phyloP scores from a whole-genome alignment of 225 moss, liverwort and hornwort species.

The Polytrichum formosum region DNA sequence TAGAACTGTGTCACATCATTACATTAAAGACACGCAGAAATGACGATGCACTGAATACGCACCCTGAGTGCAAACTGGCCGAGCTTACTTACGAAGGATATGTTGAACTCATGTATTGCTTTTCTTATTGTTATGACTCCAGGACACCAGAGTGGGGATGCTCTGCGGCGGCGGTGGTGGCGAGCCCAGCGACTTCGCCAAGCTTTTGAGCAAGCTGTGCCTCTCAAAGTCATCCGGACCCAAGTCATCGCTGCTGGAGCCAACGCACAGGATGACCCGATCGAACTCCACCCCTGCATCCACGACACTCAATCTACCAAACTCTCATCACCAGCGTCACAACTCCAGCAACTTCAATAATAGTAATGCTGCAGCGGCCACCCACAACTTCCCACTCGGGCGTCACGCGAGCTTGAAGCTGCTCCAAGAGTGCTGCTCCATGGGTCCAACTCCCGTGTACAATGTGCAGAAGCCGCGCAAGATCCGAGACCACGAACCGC shows the following conservation, averaged over 20 bases:
- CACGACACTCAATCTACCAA: too few species aligned
- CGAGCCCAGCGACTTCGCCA: constrained; percentile 32
- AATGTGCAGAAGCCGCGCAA: constrained; percentile 43
- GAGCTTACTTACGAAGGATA: too few species aligned
- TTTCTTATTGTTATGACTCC: not conserved
- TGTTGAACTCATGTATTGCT: too few species aligned
- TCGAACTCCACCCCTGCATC: not conserved
- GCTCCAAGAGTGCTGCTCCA: constrained; percentile 46
- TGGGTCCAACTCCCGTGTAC: constrained; percentile 29
- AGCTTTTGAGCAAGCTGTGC: constrained; percentile 49
- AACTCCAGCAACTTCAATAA: too few species aligned
- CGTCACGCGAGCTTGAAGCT: constrained; percentile 47
- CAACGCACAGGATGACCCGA: constrained; percentile 13
- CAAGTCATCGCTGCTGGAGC: constrained; percentile 6
- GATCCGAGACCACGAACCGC: constrained; percentile 53
- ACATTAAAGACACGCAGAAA: too few species aligned
- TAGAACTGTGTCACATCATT: too few species aligned
- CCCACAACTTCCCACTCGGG: constrained; percentile 15
- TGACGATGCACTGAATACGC: too few species aligned
- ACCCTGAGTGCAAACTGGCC: too few species aligned
- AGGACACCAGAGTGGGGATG: constrained; percentile 38
- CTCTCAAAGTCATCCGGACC: constrained; percentile 7
- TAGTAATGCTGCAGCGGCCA: not conserved
- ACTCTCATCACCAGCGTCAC: too few species aligned
- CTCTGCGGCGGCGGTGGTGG: constrained; percentile 45